Conservation (phyloP, 2,329 filamentous ascomycete species). For the Laburnicola sp. region DNA sequence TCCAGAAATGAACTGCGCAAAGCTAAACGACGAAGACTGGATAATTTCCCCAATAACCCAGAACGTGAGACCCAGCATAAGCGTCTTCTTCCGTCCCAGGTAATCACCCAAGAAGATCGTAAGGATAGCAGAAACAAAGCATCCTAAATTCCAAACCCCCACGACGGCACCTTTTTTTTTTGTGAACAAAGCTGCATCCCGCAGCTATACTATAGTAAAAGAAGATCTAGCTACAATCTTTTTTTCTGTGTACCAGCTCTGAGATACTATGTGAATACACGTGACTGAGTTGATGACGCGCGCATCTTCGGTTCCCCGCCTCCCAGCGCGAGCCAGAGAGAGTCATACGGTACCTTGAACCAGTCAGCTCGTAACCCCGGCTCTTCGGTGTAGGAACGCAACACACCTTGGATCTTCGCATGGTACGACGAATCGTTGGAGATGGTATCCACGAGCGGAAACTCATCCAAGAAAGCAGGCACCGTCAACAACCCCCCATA, state of each 20-base stretch:
- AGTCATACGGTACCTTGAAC: no score
- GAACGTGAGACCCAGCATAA: conserved; percentile 54
- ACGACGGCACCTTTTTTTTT: conserved; percentile 39
- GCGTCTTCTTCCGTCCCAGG: conserved; percentile 54
- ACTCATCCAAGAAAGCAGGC: conserved; percentile 56
- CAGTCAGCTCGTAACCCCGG: no score
- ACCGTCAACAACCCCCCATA: conserved; percentile 71
- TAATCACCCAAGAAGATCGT: conserved; percentile 55
- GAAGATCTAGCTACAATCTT: no score
- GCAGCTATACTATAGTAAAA: no score
- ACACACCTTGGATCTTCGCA: conserved; percentile 31
- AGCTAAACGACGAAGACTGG: conserved; percentile 51
- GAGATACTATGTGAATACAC: no score
- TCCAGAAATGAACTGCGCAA: conserved; percentile 57
- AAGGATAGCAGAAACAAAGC: conserved; percentile 60
- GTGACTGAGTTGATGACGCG: no score
- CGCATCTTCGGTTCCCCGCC: no score
- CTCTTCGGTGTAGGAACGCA: no score
- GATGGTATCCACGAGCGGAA: conserved; percentile 33
- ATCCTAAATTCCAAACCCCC: conserved; percentile 52
- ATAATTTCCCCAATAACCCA: conserved; percentile 56
- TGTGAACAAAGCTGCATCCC: no score
- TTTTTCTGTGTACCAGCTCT: no score
- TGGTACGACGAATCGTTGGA: conserved; percentile 23
- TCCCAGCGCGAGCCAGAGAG: no score